Evolutionary conservation across 140 eudicot genomes (phyloP).

Genomic region (Cichorium intybus): DNA sequence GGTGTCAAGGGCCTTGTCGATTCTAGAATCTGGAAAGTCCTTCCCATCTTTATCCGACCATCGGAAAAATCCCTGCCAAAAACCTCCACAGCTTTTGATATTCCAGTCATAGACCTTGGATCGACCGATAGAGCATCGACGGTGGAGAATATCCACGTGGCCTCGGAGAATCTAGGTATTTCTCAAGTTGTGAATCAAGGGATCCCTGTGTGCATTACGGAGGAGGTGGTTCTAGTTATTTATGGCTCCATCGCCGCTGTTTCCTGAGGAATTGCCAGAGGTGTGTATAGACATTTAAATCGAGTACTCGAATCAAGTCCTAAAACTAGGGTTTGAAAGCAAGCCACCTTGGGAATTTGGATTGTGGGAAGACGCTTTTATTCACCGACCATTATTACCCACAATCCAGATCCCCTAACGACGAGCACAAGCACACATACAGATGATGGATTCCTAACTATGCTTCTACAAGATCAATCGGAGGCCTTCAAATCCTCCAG

Average conservation of each 20-base stretch:
- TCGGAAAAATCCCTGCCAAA: not conserved
- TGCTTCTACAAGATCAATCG: slow-evolving; percentile 41
- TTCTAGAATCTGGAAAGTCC: slow-evolving; percentile 20
- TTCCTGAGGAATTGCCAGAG: slow-evolving; percentile 33
- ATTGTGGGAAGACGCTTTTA: slow-evolving; percentile 26
- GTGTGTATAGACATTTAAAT: slow-evolving; percentile 37
- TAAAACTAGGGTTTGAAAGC: slow-evolving; percentile 28
- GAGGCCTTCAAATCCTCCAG: slow-evolving; percentile 47
- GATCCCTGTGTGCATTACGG: slow-evolving; percentile 28
- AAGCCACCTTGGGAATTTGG: slow-evolving; percentile 24
- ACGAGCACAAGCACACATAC: slow-evolving; percentile 32
- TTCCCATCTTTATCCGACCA: slow-evolving; percentile 13
- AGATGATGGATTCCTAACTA: slow-evolving; percentile 24
- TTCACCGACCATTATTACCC: slow-evolving; percentile 36
- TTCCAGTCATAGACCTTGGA: slow-evolving; percentile 36
- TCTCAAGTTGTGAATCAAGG: slow-evolving; percentile 52
- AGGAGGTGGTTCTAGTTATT: slow-evolving; percentile 29
- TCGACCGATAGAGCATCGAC: slow-evolving; percentile 1
- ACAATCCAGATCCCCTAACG: slow-evolving; percentile 43
- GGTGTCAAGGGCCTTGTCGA: slow-evolving; percentile 33
- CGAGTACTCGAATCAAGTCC: slow-evolving; percentile 31
- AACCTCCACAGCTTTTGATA: not conserved
- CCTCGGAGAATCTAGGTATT: slow-evolving; percentile 42
- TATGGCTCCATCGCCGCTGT: slow-evolving; percentile 28
- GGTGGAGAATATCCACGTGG: slow-evolving; percentile 17